phyloP scores from a whole-genome alignment of 2,329 filamentous ascomycete species.

The Paecilomyces dactylethromorphus region DNA sequence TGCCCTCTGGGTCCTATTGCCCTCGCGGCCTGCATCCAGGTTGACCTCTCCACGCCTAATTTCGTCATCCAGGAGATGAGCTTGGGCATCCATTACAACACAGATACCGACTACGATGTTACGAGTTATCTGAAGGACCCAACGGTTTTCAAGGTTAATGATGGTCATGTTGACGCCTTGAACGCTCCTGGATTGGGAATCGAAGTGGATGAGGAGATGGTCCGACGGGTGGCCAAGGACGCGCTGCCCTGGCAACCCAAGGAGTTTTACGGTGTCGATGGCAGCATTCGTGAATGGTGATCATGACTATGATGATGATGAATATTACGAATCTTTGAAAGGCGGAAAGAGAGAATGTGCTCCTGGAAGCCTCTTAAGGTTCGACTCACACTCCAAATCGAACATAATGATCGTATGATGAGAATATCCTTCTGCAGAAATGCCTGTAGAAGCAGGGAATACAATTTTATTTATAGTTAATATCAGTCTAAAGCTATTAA shows the following conservation, averaged over 20 bases:
- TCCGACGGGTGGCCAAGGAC: constrained; percentile 52
- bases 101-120: constrained; percentile 55
- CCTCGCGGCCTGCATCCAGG: constrained; percentile 63
- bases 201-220: constrained; percentile 63
- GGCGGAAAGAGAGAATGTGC: too few relatives aligned
- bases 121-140: constrained; percentile 61
- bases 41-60: constrained; percentile 55
- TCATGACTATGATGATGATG: too few relatives aligned
- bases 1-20: constrained; percentile 69
- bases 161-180: constrained; percentile 58
- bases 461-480: too few relatives aligned
- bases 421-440: too few relatives aligned
- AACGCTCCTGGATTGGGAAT: constrained; percentile 61
- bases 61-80: constrained; percentile 75
- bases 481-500: too few relatives aligned
- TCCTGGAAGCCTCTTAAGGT: too few relatives aligned
- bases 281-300: constrained; percentile 63
- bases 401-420: too few relatives aligned
- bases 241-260: constrained; percentile 60
- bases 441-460: too few relatives aligned
- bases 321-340: neutral
- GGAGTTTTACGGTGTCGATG: constrained; percentile 62
- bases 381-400: too few relatives aligned
- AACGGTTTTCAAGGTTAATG: constrained; percentile 59
- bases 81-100: constrained; percentile 72